Percentiles rank a stretch among this genome's conserved stretches.
phyloP scores from a whole-genome alignment of 345 rosid genomes.

The Garcia nutans region DNA sequence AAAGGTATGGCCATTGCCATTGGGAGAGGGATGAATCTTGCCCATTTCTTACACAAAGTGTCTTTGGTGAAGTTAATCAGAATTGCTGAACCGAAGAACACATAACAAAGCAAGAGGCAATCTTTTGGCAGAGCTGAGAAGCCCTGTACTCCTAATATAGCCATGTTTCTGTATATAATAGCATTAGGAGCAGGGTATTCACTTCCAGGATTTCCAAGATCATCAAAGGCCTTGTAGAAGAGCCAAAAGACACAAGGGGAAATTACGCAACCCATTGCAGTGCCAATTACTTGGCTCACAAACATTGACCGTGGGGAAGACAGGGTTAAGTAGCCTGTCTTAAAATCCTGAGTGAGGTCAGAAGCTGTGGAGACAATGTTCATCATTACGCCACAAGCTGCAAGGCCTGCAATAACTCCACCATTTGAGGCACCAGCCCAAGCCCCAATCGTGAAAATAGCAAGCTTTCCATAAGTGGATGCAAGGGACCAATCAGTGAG shows the following conservation, averaged over 20 bases:
- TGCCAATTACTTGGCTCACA: slow-evolving; percentile 55
- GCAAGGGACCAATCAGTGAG: slow-evolving; percentile 58
- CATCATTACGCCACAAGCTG: slow-evolving; percentile 53
- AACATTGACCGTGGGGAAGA: slow-evolving; percentile 53
- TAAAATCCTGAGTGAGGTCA: slow-evolving; percentile 55
- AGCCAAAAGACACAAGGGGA: slow-evolving; percentile 49
- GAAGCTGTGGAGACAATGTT: slow-evolving; percentile 51
- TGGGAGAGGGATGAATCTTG: slow-evolving; percentile 47
- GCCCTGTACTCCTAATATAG: slow-evolving; percentile 53
- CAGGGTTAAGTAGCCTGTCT: slow-evolving; percentile 50
- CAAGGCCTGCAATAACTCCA: slow-evolving; percentile 49
- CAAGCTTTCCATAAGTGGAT: slow-evolving; percentile 53
- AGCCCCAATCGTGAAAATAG: slow-evolving; percentile 48
- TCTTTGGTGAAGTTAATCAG: slow-evolving; percentile 36
- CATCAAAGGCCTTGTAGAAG: slow-evolving; percentile 46
- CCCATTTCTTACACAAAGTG: slow-evolving; percentile 21
- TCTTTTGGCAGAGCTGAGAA: slow-evolving; percentile 51
- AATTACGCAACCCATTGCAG: slow-evolving; percentile 49
- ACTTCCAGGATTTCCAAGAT: slow-evolving; percentile 39
- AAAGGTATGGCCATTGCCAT: slow-evolving; percentile 59
- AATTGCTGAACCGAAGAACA: slow-evolving; percentile 42
- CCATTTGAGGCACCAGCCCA: slow-evolving; percentile 51
- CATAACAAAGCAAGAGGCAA: slow-evolving; percentile 43
- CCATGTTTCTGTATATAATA: slow-evolving; percentile 47
- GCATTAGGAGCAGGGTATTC: slow-evolving; percentile 51